phyloP scores from a whole-genome alignment of 176 grass and related monocot genomes.

The Rhynchospora breviuscula region DNA sequence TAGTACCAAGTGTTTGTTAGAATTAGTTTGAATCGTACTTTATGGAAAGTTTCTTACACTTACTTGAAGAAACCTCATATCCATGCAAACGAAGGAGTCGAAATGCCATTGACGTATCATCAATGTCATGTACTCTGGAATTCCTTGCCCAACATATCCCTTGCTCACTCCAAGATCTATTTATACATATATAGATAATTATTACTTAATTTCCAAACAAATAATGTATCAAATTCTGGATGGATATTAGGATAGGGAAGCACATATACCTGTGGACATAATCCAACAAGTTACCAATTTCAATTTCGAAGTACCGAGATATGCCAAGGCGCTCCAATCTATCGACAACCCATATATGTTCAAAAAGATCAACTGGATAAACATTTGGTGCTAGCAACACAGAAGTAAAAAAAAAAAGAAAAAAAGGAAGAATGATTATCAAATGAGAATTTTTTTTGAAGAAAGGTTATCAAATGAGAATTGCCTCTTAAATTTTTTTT shows the following conservation, averaged over 20 bases:
- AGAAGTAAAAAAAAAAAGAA: neutral
- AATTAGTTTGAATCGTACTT: neutral
- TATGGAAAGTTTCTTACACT: neutral
- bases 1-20: neutral
- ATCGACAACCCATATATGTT: slow-evolving; percentile 66
- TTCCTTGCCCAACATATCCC: slow-evolving; percentile 91
- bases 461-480: neutral
- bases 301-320: slow-evolving; percentile 50
- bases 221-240: neutral
- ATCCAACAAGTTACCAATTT: slow-evolving; percentile 66
- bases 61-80: slow-evolving; percentile 68
- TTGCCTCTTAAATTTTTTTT: neutral
- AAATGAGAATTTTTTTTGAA: neutral
- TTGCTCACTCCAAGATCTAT: slow-evolving; percentile 66
- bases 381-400: slow-evolving; percentile 60
- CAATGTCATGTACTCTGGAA: slow-evolving; percentile 58
- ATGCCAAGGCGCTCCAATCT: slow-evolving; percentile 69
- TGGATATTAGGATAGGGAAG: neutral
- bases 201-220: neutral
- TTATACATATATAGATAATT: slow-evolving; percentile 2
- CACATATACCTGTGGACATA: slow-evolving; percentile 53
- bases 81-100: slow-evolving; percentile 73
- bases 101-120: slow-evolving; percentile 89
- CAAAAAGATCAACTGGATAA: slow-evolving; percentile 80
- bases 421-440: neutral